Conservation (phyloP, 805 yeast genomes). For the Wickerhamiella musiphila region DNA sequence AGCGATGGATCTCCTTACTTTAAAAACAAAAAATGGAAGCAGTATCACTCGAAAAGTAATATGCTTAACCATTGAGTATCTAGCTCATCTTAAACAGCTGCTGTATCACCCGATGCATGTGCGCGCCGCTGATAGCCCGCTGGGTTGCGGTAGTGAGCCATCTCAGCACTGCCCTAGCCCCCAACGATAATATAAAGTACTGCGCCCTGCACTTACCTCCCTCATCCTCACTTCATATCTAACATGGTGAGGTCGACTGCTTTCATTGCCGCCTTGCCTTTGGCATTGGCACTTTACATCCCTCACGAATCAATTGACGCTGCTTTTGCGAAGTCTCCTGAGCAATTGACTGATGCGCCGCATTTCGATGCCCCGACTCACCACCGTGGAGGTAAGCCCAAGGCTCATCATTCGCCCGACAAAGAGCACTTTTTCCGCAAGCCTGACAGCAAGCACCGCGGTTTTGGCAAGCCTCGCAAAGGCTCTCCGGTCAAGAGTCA, state of each 20-base stretch:
- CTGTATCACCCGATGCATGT: no score
- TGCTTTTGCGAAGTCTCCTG: slow-evolving; percentile 1
- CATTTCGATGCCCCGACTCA: neutral
- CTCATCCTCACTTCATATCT: neutral
- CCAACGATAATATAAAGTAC: neutral
- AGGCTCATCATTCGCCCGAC: no score
- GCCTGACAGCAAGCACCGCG: neutral
- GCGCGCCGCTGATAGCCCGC: no score
- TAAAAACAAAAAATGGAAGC: no score
- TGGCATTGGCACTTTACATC: slow-evolving; percentile 14
- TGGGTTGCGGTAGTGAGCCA: no score
- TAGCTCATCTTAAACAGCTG: no score
- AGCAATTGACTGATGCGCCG: neutral
- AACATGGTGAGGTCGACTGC: slow-evolving; percentile 15
- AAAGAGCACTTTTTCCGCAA: neutral
- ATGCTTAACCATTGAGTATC: no score
- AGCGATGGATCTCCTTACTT: no score
- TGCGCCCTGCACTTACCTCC: neutral
- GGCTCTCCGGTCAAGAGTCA: no score
- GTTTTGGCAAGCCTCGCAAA: no score
- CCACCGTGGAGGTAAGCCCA: no score
- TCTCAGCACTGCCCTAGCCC: slow-evolving; percentile 2
- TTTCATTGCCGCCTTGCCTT: slow-evolving; percentile 10
- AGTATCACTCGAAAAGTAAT: no score
- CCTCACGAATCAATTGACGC: slow-evolving; percentile 13